Evolutionary conservation across 345 rosid genomes (phyloP).

Genomic region (Brassica rapa): DNA sequence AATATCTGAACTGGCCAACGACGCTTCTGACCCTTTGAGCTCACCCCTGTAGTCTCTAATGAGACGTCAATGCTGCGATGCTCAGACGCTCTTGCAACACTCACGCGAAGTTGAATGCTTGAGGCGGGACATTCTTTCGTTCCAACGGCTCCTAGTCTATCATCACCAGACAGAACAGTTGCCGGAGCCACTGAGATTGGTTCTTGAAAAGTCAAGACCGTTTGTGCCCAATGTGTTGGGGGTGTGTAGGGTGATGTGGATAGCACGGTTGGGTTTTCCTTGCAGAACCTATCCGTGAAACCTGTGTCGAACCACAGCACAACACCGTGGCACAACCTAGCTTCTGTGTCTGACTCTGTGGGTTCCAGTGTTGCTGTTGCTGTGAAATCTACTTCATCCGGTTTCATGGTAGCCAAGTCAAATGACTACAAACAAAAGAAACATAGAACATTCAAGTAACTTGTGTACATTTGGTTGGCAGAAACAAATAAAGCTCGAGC

Average conservation of each 20-base stretch:
- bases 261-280: conserved; percentile 67
- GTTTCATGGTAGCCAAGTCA: conserved; percentile 80
- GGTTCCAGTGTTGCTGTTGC: conserved; percentile 47
- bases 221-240: conserved; percentile 92
- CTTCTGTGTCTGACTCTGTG: conserved; percentile 15
- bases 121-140: conserved; percentile 59
- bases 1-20: conserved; percentile 80
- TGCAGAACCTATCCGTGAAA: conserved; percentile 86
- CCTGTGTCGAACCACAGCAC: conserved; percentile 94
- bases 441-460: neutral
- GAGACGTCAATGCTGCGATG: conserved; percentile 91
- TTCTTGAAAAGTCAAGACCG: conserved; percentile 75
- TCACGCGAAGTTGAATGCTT: conserved; percentile 64
- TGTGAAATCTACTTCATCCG: conserved; percentile 91
- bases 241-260: conserved; percentile 85
- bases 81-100: conserved; percentile 72
- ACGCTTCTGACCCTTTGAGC: conserved; percentile 56
- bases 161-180: conserved; percentile 25
- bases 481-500: conserved; percentile 3
- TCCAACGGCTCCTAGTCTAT: conserved; percentile 50
- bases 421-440: conserved; percentile 55
- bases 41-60: conserved; percentile 59
- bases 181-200: conserved; percentile 74
- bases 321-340: conserved; percentile 64
- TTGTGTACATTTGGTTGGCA: neutral